Base-by-base conservation (phyloP, 768 basidiomycete species). In the Hypholoma fasciculare region DNA sequence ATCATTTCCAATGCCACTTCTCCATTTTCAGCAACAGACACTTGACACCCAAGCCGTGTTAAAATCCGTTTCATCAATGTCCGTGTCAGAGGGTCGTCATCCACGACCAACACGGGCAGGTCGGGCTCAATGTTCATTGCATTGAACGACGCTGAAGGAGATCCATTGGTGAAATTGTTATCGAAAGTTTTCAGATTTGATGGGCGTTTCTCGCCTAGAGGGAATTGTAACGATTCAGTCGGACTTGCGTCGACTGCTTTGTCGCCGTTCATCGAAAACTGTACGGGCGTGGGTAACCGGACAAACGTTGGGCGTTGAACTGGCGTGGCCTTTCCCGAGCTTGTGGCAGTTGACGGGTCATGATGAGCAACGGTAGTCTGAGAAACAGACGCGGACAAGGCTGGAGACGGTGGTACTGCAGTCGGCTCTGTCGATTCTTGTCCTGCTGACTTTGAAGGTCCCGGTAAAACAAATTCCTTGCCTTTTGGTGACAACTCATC, bases 1-100 rank as follows among this genome's bases (percentile, higher is more conserved):
- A 92, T 85, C 79, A 90, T 78, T 59, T 90, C 83, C 52, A 94
- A 73, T 19, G 91, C 92, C 37, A 87, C 69, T 66, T 88, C 83
- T 6, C 94, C 94, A 65, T 96, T 93, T 74, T 94, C 90, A 11
- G 94, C 93, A 16, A 84, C 85, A 13, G 83, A 76, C n/a, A 94
- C 92, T 30, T 71, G 71, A 70, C 92, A 94, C 1, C 93, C 92
- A 1, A 94, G 76, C 37, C 92, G 79, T n/a, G 82, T 82, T 43
- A 95, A 76, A 70, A 92, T 83, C 20, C 92, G 81, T 59, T 79
- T 82, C 93, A 95, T 94, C 59, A 95, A 74, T 51, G 82, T 86
- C 51, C 93, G 82, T 52, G 94, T 94, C 54, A 94, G 71, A 11
- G 79, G 72, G 69, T 96, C 94, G 65, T 95, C 91, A 63, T 94